Conservation (phyloP, 1,284 basidiomycete genomes). For the Ceratobasidium sp. region DNA sequence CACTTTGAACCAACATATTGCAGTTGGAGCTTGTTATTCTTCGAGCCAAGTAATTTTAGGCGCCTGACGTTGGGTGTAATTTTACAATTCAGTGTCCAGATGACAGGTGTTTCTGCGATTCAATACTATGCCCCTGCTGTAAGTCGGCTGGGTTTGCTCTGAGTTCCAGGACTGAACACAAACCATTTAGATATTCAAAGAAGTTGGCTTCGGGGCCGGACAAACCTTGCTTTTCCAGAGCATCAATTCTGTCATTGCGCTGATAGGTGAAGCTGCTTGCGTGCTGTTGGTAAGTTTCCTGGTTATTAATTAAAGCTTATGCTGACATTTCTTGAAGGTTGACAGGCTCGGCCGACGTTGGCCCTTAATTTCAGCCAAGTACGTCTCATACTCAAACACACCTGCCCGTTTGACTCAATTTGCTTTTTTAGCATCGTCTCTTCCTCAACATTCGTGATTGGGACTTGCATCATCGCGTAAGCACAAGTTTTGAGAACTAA, state of each 20-base stretch:
- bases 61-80: conserved; percentile 59
- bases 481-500: conserved; percentile 42
- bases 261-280: conserved; percentile 67
- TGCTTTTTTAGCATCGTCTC: conserved; percentile 54
- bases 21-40: conserved; percentile 63
- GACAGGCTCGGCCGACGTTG: conserved; percentile 65
- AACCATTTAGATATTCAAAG: conserved; percentile 42
- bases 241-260: conserved; percentile 69
- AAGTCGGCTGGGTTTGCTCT: conserved; percentile 44
- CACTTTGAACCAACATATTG: background rate
- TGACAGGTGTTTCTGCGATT: conserved; percentile 63
- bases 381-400: background rate
- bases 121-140: conserved; percentile 60
- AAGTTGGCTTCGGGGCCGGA: conserved; percentile 60
- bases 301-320: too few species aligned
- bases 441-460: conserved; percentile 65
- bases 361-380: conserved; percentile 67
- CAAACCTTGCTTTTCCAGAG: conserved; percentile 68
- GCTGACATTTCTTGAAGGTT: conserved; percentile 51
- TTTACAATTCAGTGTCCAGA: conserved; percentile 60
- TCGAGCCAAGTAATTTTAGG: conserved; percentile 61
- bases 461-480: conserved; percentile 64
- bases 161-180: conserved; percentile 37
- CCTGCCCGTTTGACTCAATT: background rate
- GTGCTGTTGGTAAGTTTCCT: conserved; percentile 58